Evolutionary conservation across 164 flowering plant species (phyloP), one percentile per base, ranked within the genome.

Genomic region (Vitis labrusca): DNA sequence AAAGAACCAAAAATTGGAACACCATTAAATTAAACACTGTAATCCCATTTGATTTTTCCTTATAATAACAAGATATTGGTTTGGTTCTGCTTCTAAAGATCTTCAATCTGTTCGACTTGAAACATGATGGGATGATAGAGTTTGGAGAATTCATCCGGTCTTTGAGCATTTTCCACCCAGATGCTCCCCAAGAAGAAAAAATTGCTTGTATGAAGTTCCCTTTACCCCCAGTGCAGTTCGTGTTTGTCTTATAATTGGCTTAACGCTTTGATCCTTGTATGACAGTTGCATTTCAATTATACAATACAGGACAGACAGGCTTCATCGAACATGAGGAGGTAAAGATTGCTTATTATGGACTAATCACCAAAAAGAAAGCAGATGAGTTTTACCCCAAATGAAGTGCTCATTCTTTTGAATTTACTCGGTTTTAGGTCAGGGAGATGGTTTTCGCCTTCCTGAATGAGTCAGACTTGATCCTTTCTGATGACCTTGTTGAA

Each of bases 311-410:
- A 64, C 60, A 76, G 61, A 85, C 77, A 11, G 88, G 88, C 58
- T 85, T 68, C 74, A 82, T 85, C 16, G 76, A 73, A 64, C 71
- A 71, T n/a, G 75, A 63, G 6, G 84, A 82, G 88, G 88, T 84
- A 63, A 76, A 15, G 5, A 3, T 37, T 37, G 44, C 44, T 23
- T 23, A 23, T 23, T 23, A 23, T 23, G 27, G 27, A 23, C 27
- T 23, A 37, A 37, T 37, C 44, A 37, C 44, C 44, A 3, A 37
- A 37, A 37, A 37, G 7, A 37, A 37, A 6, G 44, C 44, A 37
- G 0, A 6, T 37, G 44, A 37, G 5, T 37, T 5, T 37, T 5
- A 3, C 44, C 44, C 44, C 44, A 37, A 37, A 37, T 37, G 44
- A 6, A 37, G 44, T 37, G 44, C 44, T 37, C 44, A 37, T 37